Evolutionary conservation across 345 rosid species (phyloP).

Genomic region (Eucalyptus erythrocorys): DNA sequence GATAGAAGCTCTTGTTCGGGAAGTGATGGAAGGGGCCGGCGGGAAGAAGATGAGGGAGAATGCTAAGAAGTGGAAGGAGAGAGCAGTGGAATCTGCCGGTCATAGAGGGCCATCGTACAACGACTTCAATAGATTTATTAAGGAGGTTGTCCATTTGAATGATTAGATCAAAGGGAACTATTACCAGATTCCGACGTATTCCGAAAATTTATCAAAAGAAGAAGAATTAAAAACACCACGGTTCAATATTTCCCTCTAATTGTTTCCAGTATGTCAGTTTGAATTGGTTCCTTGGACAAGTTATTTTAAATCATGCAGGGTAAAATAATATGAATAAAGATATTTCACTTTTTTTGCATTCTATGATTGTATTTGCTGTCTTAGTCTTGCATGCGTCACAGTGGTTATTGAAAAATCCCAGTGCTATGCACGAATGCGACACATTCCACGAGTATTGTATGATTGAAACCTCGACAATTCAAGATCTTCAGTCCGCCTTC

Average conservation of each 20-base stretch:
- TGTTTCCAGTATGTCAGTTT: not conserved
- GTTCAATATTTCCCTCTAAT: not conserved
- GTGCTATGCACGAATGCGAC: not conserved
- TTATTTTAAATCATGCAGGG: not conserved
- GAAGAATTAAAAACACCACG: not conserved
- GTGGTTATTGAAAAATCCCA: not conserved
- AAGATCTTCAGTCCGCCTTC: slow-evolving; percentile 13
- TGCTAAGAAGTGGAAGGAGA: slow-evolving; percentile 15
- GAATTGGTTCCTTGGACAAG: not conserved
- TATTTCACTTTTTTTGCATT: not conserved
- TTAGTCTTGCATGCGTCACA: not conserved
- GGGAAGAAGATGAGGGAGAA: slow-evolving; percentile 6
- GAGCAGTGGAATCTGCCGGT: slow-evolving; percentile 2
- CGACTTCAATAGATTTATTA: slow-evolving; percentile 1
- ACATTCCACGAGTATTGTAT: not conserved
- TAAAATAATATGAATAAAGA: not conserved
- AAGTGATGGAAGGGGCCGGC: slow-evolving; percentile 2
- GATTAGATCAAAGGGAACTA: not conserved
- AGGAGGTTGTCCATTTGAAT: not conserved
- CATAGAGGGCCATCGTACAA: slow-evolving; percentile 1
- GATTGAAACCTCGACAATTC: not conserved
- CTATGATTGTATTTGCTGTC: not conserved
- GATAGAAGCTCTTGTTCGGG: not conserved
- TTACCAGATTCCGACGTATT: not conserved
- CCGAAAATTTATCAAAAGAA: not conserved